These are phyloP conservation scores for Histomonas meleagridis DNA, from an alignment of 208 protist species.

Conservation along the genomic window DNA sequence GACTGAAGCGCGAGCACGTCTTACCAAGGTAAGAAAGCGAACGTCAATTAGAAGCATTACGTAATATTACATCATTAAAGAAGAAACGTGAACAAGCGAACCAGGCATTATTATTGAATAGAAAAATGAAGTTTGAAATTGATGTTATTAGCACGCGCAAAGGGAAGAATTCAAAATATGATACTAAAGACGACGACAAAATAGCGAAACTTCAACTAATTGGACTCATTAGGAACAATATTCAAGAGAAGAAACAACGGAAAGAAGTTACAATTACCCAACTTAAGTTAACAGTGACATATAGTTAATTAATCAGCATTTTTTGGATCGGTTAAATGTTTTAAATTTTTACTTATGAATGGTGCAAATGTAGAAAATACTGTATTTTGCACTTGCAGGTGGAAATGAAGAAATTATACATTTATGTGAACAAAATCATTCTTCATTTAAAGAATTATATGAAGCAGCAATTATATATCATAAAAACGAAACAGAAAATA, in stretches of 20 bases:
- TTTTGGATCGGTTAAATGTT: too few species aligned
- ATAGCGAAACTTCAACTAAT: neutral
- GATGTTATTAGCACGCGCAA: neutral
- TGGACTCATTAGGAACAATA: neutral
- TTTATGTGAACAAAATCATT: too few species aligned
- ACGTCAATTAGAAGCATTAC: slow-evolving; percentile 86
- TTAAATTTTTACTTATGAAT: too few species aligned
- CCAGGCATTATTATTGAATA: slow-evolving; percentile 60
- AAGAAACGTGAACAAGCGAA: slow-evolving; percentile 81
- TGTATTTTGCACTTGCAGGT: too few species aligned
- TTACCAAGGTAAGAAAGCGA: slow-evolving; percentile 81
- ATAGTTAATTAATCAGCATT: too few species aligned
- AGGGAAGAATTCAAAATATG: neutral
- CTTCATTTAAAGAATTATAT: too few species aligned
- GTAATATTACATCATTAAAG: slow-evolving; percentile 82
- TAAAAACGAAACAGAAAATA: too few species aligned
- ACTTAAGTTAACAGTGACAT: too few species aligned
- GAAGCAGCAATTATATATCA: too few species aligned
- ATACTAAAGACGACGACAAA: neutral
- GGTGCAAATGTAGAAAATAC: too few species aligned
- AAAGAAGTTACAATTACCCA: neutral
- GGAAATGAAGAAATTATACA: too few species aligned
- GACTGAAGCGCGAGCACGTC: slow-evolving; percentile 85
- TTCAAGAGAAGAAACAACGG: neutral
- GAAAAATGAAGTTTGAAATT: neutral